These are phyloP conservation scores for Ceriops decandra DNA, from an alignment of 345 rosid genomes.

Conservation along the genomic window DNA sequence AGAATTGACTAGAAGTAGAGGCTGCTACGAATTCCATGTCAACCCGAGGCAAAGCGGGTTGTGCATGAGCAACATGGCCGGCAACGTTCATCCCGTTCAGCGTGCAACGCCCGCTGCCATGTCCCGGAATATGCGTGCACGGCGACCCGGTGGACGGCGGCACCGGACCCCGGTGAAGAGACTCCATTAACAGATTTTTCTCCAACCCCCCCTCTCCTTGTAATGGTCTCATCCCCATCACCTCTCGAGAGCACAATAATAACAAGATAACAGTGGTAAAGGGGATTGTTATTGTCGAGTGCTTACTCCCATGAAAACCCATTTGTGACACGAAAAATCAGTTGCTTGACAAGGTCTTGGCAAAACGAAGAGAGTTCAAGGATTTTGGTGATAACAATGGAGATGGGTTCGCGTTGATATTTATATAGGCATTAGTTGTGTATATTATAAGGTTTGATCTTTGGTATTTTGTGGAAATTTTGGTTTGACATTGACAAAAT, in stretches of 20 bases:
- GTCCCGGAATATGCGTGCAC: background rate
- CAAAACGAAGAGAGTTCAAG: background rate
- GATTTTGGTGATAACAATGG: too few species aligned
- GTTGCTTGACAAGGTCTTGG: background rate
- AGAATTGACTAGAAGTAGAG: background rate
- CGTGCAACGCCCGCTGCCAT: background rate
- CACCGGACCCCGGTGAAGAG: conserved; percentile 4
- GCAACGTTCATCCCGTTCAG: conserved; percentile 5
- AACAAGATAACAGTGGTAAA: background rate
- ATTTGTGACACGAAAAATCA: background rate
- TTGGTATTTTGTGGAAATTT: background rate
- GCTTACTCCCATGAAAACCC: background rate
- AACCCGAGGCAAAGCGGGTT: background rate
- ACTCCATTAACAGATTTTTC: background rate
- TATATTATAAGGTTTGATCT: background rate
- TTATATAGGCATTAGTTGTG: background rate
- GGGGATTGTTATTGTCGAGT: background rate
- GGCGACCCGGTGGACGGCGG: background rate
- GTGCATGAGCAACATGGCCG: conserved; percentile 1
- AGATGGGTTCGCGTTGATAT: background rate
- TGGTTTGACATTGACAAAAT: background rate
- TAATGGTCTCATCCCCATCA: background rate
- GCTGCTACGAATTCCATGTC: background rate
- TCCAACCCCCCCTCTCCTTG: background rate
- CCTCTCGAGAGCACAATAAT: background rate